Percentiles rank a stretch among this genome's conserved stretches.
Conservation (phyloP, 2,329 filamentous ascomycete genomes). For the Metarhizium album region DNA sequence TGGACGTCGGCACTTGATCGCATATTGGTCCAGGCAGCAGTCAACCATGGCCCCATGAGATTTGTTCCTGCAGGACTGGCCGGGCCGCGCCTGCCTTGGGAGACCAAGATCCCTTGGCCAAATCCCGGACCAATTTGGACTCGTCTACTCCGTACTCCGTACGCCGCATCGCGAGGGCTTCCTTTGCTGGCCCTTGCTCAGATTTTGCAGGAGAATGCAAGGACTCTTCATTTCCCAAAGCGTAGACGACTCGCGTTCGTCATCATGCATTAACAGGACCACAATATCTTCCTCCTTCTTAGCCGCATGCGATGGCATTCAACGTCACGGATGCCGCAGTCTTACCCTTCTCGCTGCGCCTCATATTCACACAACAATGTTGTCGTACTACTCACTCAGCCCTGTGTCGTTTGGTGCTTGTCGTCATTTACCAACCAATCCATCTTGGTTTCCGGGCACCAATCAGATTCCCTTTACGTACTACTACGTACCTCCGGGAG, state of each 20-base stretch:
- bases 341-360: no score
- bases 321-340: no score
- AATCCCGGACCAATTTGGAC: no score
- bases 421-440: neutral
- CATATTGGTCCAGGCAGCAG: neutral
- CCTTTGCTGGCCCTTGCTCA: neutral
- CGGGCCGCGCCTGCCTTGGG: neutral
- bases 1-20: neutral
- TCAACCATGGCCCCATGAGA: no score
- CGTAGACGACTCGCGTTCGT: neutral
- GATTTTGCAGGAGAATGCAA: neutral
- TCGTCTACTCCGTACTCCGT: no score
- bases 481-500: no score
- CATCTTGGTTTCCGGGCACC: neutral
- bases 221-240: neutral
- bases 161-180: neutral
- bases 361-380: no score
- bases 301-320: no score
- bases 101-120: no score
- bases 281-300: no score
- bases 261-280: neutral
- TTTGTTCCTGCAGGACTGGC: neutral
- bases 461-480: neutral
- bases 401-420: neutral
- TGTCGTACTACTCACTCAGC: no score